Evolutionary conservation across 352 stramenopile species (phyloP), one percentile per base, ranked within the genome.

Genomic region (Stephanocyclus meneghinianus): DNA sequence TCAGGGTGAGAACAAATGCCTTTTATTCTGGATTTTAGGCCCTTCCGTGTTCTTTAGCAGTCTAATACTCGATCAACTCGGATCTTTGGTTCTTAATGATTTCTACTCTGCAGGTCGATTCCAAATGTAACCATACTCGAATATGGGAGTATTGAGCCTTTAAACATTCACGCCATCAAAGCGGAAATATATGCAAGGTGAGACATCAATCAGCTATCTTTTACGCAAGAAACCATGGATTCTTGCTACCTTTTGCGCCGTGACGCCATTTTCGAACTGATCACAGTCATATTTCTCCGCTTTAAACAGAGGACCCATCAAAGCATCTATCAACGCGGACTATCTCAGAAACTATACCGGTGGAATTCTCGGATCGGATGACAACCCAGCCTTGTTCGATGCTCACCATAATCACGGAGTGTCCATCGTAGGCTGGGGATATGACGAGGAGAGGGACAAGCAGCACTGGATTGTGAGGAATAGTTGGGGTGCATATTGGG

Each of bases 101-200:
- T 5, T 6, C 8, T 59, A 71, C 18, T 74, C 70, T 65, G 63
- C 47, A 44, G 42, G 48, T 26, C 88, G 62, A 98, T 97, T 88
- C 95, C 97, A 70, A 96, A 97, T 87, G 97, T 97, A 78, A 97
- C 91, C 44, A 95, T 99, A 40, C 95, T 94, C 5, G 96, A 99
- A 86, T 98, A 95, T 85, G 97, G 96, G 44, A 95, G 85, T 40
- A 97, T 96, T 21, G 80, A 75, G 50, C 63, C 73, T 2, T 51
- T 55, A 44, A 81, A 76, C 60, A 94, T 97, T 74, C 61, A 95
- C 77, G 90, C 96, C 67, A 98, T 99, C 90, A 97, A 97, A 92
- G 91, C 95, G 21, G 97, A 99, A 90, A 98, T 99, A 68, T 98
- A 85, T 69, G 91, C 93, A 40, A 95, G 71, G 71, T 79, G 26